Percentiles rank a stretch among this genome's conserved stretches.
phyloP scores from a whole-genome alignment of 768 basidiomycete species.

The Leccinum sublutescens region DNA sequence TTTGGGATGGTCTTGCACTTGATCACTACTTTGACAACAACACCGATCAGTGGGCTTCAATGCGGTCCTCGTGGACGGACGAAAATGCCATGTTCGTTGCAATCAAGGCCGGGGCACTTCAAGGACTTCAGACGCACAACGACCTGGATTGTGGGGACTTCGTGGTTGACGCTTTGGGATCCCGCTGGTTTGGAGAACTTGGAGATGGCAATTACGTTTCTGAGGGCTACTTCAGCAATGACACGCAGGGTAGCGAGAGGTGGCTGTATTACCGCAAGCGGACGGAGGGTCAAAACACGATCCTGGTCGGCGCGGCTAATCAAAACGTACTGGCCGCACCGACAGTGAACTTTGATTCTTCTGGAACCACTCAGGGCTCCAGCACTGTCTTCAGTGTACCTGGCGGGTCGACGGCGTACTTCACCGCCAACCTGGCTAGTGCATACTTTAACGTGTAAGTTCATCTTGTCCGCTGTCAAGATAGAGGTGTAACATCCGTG shows the following conservation, averaged over 20 bases:
- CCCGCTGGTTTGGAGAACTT: constrained; percentile 93
- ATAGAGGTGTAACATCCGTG: constrained; percentile 14
- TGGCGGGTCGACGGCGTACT: constrained; percentile 73
- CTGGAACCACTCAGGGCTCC: constrained; percentile 73
- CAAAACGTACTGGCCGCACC: constrained; percentile 76
- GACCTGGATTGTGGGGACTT: constrained; percentile 96
- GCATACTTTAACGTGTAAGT: constrained; percentile 77
- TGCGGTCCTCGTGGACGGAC: constrained; percentile 93
- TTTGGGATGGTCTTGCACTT: constrained; percentile 83
- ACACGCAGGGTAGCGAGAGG: constrained; percentile 63
- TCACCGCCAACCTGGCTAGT: constrained; percentile 70
- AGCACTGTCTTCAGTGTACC: constrained; percentile 74
- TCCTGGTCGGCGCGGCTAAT: constrained; percentile 72
- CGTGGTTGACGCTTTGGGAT: constrained; percentile 89
- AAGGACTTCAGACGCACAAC: constrained; percentile 90
- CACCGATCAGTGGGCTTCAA: constrained; percentile 83
- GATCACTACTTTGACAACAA: constrained; percentile 78
- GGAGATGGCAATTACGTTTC: constrained; percentile 86
- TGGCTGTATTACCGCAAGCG: constrained; percentile 97
- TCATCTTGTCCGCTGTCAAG: background rate
- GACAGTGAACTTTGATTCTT: constrained; percentile 47
- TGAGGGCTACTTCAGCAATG: constrained; percentile 72
- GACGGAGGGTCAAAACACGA: constrained; percentile 96
- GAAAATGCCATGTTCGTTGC: constrained; percentile 78
- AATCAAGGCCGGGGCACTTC: constrained; percentile 80